A percentile compares a stretch with the other conserved stretches of the same genome.
phyloP scores from a whole-genome alignment of 2,329 filamentous ascomycete genomes.

The Alternaria sp. region DNA sequence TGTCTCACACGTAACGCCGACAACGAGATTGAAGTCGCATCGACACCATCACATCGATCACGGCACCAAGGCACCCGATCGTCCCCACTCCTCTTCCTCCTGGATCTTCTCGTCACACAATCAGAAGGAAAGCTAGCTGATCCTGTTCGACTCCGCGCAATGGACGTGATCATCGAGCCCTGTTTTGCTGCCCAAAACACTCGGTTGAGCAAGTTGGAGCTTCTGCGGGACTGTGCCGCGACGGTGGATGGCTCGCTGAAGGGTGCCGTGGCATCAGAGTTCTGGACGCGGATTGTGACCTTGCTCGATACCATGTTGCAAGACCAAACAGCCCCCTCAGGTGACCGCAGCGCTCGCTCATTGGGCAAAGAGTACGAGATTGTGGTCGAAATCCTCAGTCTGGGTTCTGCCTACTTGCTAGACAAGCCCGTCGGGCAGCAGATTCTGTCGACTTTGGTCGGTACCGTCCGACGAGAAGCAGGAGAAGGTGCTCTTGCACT shows the following conservation, averaged over 20 bases:
- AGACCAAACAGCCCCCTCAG: constrained; percentile 26
- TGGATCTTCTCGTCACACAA: constrained; percentile 63
- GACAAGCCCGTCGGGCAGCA: constrained; percentile 23
- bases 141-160: constrained; percentile 44
- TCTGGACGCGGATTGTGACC: constrained; percentile 37
- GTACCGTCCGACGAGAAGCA: constrained; percentile 64
- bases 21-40: constrained; percentile 66
- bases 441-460: constrained; percentile 64
- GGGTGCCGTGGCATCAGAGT: constrained; percentile 27
- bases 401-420: constrained; percentile 56
- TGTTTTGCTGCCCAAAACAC: constrained; percentile 58
- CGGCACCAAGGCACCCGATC: constrained; percentile 57
- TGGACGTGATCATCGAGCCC: constrained; percentile 62
- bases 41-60: constrained; percentile 69
- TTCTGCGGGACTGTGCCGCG: constrained; percentile 46
- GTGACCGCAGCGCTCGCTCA: constrained; percentile 43
- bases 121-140: constrained; percentile 46
- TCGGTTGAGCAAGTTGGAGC: constrained; percentile 44
- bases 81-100: constrained; percentile 70
- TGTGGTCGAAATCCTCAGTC: constrained; percentile 69
- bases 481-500: constrained; percentile 72
- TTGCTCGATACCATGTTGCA: constrained; percentile 32
- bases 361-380: constrained; percentile 74
- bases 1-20: constrained; percentile 59
- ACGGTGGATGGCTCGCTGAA: constrained; percentile 26